phyloP scores from a whole-genome alignment of 257 asterid genomes.

The Penstemon davidsonii region DNA sequence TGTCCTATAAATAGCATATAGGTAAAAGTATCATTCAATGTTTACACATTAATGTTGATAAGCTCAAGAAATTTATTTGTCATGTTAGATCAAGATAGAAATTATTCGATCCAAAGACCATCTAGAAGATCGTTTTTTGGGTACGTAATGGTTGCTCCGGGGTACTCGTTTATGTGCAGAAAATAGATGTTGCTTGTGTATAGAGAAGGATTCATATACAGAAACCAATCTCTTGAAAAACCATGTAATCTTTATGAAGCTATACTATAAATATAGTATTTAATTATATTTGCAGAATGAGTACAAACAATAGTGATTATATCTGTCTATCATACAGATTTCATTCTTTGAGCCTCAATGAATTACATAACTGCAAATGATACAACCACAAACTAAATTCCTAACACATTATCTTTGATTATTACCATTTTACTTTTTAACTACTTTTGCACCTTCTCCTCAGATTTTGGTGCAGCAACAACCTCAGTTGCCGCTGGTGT shows the following conservation, averaged over 20 bases:
- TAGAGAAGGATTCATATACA: neutral
- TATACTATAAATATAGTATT: neutral
- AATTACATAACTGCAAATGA: neutral
- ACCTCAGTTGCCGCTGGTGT: conserved; percentile 29
- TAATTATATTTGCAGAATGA: conserved; percentile 8
- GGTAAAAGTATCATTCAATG: neutral
- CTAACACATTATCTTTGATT: neutral
- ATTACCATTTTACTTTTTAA: too few species aligned
- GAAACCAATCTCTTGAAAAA: neutral
- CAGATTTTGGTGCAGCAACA: conserved; percentile 15
- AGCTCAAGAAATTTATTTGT: neutral
- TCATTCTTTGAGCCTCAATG: conserved; percentile 35
- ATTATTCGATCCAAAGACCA: neutral
- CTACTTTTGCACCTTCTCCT: neutral
- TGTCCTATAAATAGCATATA: neutral
- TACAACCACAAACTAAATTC: neutral
- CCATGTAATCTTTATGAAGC: neutral
- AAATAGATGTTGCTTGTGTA: neutral
- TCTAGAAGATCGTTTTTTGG: neutral
- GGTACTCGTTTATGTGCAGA: neutral
- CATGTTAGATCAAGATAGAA: neutral
- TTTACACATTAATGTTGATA: neutral
- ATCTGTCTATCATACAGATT: conserved; percentile 19
- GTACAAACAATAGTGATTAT: conserved; percentile 1
- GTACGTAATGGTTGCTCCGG: neutral